A percentile compares a stretch with the other conserved stretches of the same genome.
phyloP scores from a whole-genome alignment of 768 basidiomycete species.

The Trametes cinnabarina region DNA sequence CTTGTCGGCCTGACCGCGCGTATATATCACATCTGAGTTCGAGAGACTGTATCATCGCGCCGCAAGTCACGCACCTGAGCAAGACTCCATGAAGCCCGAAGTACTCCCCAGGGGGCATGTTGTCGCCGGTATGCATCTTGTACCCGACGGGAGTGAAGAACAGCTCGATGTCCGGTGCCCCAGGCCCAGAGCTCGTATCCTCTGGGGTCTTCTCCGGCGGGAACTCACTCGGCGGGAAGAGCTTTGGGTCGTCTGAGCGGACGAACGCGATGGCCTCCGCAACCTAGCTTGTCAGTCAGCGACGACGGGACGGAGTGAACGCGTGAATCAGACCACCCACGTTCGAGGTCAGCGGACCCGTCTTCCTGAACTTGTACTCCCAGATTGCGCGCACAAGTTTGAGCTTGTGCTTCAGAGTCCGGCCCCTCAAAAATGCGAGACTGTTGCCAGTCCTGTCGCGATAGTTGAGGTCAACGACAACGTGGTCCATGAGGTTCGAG shows the following conservation, averaged over 20 bases:
- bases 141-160: constrained; percentile 30
- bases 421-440: constrained; percentile 35
- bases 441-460: constrained; percentile 49
- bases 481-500: constrained; percentile 69
- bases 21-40: background rate
- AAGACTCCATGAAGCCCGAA: constrained; percentile 29
- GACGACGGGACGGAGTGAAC: background rate
- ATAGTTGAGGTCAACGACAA: constrained; percentile 49
- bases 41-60: background rate
- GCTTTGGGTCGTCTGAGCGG: constrained; percentile 44
- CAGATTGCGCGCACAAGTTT: constrained; percentile 27
- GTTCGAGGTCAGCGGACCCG: constrained; percentile 53
- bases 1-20: constrained; percentile 41
- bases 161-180: constrained; percentile 37
- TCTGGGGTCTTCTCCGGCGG: constrained; percentile 14
- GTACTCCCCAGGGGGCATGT: constrained; percentile 18
- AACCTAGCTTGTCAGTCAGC: constrained; percentile 21
- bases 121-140: constrained; percentile 11
- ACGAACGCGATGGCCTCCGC: constrained; percentile 54
- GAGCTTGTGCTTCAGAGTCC: constrained; percentile 7
- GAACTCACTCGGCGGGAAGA: constrained; percentile 38
- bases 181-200: constrained; percentile 33
- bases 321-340: constrained; percentile 34
- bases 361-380: constrained; percentile 44
- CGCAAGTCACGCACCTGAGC: constrained; percentile 25